Percentiles rank a stretch among this genome's conserved stretches.
These are phyloP conservation scores for Cucurbita moschata DNA, from an alignment of 306 rosid species.

Conservation along the genomic window DNA sequence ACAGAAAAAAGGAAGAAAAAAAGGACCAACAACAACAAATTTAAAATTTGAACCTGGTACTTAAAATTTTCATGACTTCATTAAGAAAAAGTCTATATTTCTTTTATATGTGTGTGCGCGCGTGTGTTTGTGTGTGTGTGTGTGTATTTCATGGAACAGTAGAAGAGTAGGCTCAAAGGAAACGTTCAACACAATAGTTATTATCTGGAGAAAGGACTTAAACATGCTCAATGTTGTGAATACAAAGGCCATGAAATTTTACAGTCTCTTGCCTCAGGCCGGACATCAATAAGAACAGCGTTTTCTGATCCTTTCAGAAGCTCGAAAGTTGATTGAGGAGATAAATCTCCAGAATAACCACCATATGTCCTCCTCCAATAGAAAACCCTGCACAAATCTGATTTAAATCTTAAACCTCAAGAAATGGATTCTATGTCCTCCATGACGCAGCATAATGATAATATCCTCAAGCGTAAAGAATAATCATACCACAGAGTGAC, in stretches of 20 bases:
- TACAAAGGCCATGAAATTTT: constrained; percentile 21
- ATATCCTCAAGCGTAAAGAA: constrained; percentile 17
- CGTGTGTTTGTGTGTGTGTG: too few relatives aligned
- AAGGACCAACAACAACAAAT: background rate
- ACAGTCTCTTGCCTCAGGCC: constrained; percentile 65
- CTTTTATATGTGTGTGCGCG: too few relatives aligned
- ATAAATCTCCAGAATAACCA: constrained; percentile 83
- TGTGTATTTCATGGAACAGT: background rate
- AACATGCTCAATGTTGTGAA: constrained; percentile 9
- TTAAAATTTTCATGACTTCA: background rate
- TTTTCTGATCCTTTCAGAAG: constrained; percentile 51
- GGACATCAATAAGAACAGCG: constrained; percentile 69
- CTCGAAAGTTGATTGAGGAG: constrained; percentile 63
- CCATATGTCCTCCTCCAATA: constrained; percentile 64
- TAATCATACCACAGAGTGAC: constrained; percentile 65
- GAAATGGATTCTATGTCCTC: constrained; percentile 11
- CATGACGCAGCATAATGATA: constrained; percentile 7
- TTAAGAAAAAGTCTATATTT: background rate
- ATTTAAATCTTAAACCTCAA: constrained; percentile 35
- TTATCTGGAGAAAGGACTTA: constrained; percentile 2
- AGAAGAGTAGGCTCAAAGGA: background rate
- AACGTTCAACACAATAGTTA: background rate
- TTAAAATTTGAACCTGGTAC: constrained; percentile 1
- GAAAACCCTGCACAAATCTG: constrained; percentile 84
- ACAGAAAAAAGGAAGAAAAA: constrained; percentile 17